Evolutionary conservation across 1,284 basidiomycete genomes (phyloP).

Genomic region (Leccinum huronense): DNA sequence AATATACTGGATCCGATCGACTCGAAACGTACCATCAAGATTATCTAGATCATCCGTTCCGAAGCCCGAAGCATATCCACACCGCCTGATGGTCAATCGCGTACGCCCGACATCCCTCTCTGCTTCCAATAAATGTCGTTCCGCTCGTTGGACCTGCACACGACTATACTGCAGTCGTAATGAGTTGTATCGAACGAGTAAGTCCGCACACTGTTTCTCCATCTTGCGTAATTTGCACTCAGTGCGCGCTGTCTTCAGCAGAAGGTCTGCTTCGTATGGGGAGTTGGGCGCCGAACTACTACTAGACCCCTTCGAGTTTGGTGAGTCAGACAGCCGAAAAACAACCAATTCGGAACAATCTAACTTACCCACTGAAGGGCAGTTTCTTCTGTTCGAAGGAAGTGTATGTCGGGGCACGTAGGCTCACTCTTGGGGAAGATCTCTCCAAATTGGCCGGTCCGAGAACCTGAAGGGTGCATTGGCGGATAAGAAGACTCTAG

Average conservation of each 20-base stretch:
- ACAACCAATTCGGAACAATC: background rate
- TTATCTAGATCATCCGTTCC: background rate
- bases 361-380: background rate
- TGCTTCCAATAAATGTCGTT: background rate
- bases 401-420: background rate
- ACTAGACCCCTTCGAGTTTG: background rate
- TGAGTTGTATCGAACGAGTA: background rate
- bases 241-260: background rate
- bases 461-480: background rate
- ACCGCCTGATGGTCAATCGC: background rate
- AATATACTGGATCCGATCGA: background rate
- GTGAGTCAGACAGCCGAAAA: background rate
- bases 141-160: background rate
- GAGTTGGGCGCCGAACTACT: background rate
- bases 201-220: background rate
- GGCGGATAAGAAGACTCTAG: background rate
- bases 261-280: background rate
- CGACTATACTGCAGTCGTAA: background rate
- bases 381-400: background rate
- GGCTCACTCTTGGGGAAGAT: background rate
- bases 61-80: background rate
- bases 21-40: background rate
- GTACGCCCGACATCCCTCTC: background rate
- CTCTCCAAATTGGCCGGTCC: background rate
- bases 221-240: background rate